These are phyloP conservation scores for Salvia rosmarinus DNA, from an alignment of 257 asterid genomes.

Conservation along the genomic window DNA sequence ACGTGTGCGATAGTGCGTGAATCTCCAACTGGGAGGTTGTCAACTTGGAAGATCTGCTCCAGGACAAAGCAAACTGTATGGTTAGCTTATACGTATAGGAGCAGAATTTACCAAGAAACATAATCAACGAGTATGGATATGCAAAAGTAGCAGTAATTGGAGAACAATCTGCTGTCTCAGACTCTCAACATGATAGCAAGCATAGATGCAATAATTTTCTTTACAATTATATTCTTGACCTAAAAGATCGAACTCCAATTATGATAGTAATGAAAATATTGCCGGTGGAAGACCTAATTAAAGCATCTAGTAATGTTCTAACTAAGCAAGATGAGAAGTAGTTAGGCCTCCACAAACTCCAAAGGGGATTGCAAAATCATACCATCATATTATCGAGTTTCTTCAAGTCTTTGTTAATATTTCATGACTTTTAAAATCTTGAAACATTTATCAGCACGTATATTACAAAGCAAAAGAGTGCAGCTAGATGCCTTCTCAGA, in stretches of 20 bases:
- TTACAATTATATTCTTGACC: background rate
- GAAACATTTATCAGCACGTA: background rate
- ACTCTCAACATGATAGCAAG: background rate
- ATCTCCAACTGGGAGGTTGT: conserved; percentile 31
- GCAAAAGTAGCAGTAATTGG: background rate
- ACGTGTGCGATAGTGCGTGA: background rate
- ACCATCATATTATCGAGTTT: background rate
- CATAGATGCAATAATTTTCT: background rate
- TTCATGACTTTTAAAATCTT: too few relatives aligned
- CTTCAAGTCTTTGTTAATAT: background rate
- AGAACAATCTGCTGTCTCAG: background rate
- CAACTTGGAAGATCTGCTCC: conserved; percentile 37
- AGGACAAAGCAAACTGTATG: background rate
- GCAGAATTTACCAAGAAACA: background rate
- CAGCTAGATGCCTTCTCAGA: background rate
- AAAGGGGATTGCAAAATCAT: background rate
- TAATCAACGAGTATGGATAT: background rate
- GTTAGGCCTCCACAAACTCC: background rate
- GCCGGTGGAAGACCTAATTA: background rate
- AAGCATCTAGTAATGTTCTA: background rate
- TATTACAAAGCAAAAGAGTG: background rate
- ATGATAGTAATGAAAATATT: background rate
- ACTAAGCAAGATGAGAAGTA: background rate
- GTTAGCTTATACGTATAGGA: conserved; percentile 17
- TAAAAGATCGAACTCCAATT: background rate